Evolutionary conservation across 495 filamentous ascomycete genomes (phyloP).

Genomic region (Talaromyces thailandensis): DNA sequence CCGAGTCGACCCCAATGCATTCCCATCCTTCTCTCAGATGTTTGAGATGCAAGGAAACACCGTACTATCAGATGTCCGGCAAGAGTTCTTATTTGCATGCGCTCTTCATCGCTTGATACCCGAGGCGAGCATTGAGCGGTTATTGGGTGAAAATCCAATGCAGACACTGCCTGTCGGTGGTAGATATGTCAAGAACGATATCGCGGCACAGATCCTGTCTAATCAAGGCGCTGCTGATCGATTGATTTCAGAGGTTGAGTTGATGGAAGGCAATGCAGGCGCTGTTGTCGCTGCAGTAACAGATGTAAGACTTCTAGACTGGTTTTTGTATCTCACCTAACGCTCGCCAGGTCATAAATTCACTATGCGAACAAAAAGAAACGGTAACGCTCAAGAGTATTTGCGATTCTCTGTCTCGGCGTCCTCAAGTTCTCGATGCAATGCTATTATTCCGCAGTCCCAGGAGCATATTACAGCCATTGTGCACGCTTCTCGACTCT

Average conservation of each 20-base stretch:
- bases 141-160: constrained; percentile 81
- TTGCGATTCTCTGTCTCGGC: constrained; percentile 71
- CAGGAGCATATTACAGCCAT: constrained; percentile 64
- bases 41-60: constrained; percentile 69
- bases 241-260: constrained; percentile 71
- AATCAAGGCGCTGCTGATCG: constrained; percentile 65
- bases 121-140: constrained; percentile 64
- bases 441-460: constrained; percentile 78
- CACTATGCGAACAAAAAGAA: constrained; percentile 72
- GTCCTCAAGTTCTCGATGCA: constrained; percentile 71
- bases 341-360: constrained; percentile 56
- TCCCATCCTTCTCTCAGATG: constrained; percentile 71
- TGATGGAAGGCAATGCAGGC: constrained; percentile 91
- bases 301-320: constrained; percentile 43
- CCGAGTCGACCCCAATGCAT: constrained; percentile 68
- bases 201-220: constrained; percentile 63
- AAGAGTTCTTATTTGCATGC: constrained; percentile 90
- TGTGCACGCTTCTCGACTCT: constrained; percentile 76
- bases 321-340: constrained; percentile 12
- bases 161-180: constrained; percentile 67
- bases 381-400: constrained; percentile 85
- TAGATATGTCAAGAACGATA: constrained; percentile 64
- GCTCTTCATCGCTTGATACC: constrained; percentile 75
- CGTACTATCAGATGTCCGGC: constrained; percentile 71
- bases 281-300: constrained; percentile 76